Percentiles rank a stretch among this genome's conserved stretches.
Evolutionary conservation across 805 yeast species (phyloP).

Genomic region (Candida nonsorbophila): DNA sequence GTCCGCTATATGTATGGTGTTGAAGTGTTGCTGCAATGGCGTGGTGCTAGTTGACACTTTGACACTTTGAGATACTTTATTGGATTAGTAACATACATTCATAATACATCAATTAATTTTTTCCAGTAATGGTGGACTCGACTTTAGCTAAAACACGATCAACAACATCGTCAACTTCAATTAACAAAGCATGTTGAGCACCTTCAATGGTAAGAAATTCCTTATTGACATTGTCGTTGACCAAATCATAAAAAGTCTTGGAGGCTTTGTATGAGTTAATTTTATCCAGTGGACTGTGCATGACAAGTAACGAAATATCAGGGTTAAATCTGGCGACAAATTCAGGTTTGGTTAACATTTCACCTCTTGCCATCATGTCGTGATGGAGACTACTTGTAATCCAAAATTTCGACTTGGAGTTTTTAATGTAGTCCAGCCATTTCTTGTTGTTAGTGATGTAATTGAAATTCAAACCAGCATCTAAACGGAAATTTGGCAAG

Average conservation of each 20-base stretch:
- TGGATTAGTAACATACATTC: too few relatives aligned
- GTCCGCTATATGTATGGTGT: too few relatives aligned
- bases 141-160: not conserved
- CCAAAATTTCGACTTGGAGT: constrained; percentile 32
- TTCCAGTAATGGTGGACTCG: too few relatives aligned
- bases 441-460: constrained; percentile 46
- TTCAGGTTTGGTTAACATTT: constrained; percentile 34
- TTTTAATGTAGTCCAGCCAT: constrained; percentile 41
- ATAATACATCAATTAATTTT: too few relatives aligned
- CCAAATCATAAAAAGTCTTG: constrained; percentile 30
- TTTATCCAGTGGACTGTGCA: constrained; percentile 62
- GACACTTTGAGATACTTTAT: too few relatives aligned
- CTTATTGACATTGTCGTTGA: constrained; percentile 27
- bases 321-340: constrained; percentile 30
- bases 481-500: constrained; percentile 47
- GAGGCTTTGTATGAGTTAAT: constrained; percentile 53
- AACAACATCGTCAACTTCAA: constrained; percentile 41
- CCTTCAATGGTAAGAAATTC: constrained; percentile 17
- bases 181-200: constrained; percentile 41
- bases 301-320: constrained; percentile 45
- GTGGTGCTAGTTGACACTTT: too few relatives aligned
- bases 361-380: constrained; percentile 65
- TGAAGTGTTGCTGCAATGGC: too few relatives aligned
- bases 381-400: constrained; percentile 55
- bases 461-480: constrained; percentile 52